Evolutionary conservation across 2,329 filamentous ascomycete species (phyloP).

Genomic region (Colletotrichum sp.): DNA sequence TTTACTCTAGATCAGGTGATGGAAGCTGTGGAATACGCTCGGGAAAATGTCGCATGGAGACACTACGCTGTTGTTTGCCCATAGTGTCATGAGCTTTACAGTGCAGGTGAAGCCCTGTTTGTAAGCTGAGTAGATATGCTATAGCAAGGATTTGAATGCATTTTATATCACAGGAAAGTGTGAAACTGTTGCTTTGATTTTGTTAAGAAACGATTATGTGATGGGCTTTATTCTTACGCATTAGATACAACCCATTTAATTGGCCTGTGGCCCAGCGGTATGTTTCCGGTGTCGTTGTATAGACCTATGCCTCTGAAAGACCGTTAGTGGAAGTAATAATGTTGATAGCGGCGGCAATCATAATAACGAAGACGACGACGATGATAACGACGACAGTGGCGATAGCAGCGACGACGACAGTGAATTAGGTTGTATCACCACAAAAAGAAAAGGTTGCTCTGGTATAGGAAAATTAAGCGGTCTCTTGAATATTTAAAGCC

Average conservation of each 20-base stretch:
- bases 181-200: neutral
- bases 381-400: no score
- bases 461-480: fast-evolving
- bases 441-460: neutral
- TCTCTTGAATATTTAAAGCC: fast-evolving
- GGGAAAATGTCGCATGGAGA: neutral
- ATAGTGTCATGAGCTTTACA: neutral
- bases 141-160: neutral
- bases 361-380: no score
- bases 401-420: neutral
- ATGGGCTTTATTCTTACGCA: neutral
- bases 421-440: fast-evolving
- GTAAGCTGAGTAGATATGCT: neutral
- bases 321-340: no score
- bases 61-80: neutral
- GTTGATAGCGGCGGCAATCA: no score
- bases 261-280: no score
- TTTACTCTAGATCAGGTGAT: neutral
- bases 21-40: neutral
- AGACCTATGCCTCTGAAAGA: no score
- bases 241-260: neutral
- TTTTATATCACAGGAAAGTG: neutral
- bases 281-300: no score
- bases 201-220: neutral
- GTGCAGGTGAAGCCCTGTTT: neutral